phyloP scores from a whole-genome alignment of 345 rosid genomes.

The Rhodomyrtus tomentosa region DNA sequence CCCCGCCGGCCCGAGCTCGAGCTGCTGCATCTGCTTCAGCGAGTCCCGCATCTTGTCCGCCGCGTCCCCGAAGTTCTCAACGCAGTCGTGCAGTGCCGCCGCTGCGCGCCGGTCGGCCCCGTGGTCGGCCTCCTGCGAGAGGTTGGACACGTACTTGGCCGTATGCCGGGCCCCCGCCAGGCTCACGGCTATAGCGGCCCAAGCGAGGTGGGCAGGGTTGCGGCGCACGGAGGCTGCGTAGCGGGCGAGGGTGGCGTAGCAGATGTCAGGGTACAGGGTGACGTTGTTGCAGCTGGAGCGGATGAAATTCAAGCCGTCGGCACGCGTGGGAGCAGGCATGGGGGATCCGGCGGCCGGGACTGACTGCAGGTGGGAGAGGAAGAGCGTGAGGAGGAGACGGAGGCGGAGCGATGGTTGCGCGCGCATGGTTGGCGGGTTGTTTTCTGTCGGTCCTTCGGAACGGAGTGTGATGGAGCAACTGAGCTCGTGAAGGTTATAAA shows the following conservation, averaged over 20 bases:
- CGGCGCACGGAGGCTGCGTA: constrained; percentile 42
- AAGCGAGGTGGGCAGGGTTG: constrained; percentile 50
- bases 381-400: constrained; percentile 11
- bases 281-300: constrained; percentile 56
- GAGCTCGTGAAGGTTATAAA: not conserved
- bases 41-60: constrained; percentile 76
- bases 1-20: constrained; percentile 27
- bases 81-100: constrained; percentile 78
- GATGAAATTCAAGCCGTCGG: constrained; percentile 44
- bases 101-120: constrained; percentile 37
- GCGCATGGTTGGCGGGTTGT: not conserved
- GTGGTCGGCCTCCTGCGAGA: constrained; percentile 50
- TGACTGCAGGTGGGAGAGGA: constrained; percentile 9
- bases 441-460: not conserved
- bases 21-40: constrained; percentile 48
- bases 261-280: constrained; percentile 72
- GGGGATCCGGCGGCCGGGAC: constrained; percentile 8
- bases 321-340: not conserved
- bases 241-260: constrained; percentile 54
- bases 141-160: constrained; percentile 41
- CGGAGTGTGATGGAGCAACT: not conserved
- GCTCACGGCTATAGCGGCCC: constrained; percentile 46
- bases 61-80: constrained; percentile 70
- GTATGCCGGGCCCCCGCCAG: constrained; percentile 35
- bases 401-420: not conserved